Evolutionary conservation across 345 rosid species (phyloP).

Genomic region (Reutealis trisperma): DNA sequence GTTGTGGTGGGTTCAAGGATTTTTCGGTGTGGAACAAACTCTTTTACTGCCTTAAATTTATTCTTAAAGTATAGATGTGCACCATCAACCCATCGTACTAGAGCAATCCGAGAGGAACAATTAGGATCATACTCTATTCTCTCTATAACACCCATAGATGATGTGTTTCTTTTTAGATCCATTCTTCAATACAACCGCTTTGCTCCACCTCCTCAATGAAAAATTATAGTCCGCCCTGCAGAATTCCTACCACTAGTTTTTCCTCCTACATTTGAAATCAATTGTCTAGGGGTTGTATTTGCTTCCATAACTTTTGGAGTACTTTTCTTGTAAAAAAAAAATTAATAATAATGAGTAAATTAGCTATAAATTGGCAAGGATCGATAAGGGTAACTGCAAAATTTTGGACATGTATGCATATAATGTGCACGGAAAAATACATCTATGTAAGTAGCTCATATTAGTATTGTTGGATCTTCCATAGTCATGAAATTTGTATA

Average conservation of each 20-base stretch:
- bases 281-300: slow-evolving; percentile 1
- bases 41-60: background rate
- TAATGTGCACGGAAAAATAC: background rate
- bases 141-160: slow-evolving; percentile 31
- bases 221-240: slow-evolving; percentile 29
- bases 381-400: background rate
- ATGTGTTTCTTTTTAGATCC: slow-evolving; percentile 27
- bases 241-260: slow-evolving; percentile 30
- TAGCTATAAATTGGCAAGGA: background rate
- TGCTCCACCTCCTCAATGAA: slow-evolving; percentile 36
- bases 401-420: background rate
- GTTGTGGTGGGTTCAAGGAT: slow-evolving; percentile 14
- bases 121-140: slow-evolving; percentile 34
- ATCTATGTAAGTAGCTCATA: background rate
- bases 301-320: background rate
- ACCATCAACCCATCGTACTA: slow-evolving; percentile 18
- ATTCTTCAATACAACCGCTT: slow-evolving; percentile 27
- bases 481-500: background rate
- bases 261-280: slow-evolving; percentile 21
- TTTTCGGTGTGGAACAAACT: slow-evolving; percentile 9
- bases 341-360: background rate
- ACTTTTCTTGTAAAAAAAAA: background rate
- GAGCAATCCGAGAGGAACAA: slow-evolving; percentile 16
- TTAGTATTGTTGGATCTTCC: background rate
- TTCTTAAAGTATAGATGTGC: background rate